Evolutionary conservation across 164 flowering plant genomes (phyloP).

Genomic region (Cinnamomum micranthum): DNA sequence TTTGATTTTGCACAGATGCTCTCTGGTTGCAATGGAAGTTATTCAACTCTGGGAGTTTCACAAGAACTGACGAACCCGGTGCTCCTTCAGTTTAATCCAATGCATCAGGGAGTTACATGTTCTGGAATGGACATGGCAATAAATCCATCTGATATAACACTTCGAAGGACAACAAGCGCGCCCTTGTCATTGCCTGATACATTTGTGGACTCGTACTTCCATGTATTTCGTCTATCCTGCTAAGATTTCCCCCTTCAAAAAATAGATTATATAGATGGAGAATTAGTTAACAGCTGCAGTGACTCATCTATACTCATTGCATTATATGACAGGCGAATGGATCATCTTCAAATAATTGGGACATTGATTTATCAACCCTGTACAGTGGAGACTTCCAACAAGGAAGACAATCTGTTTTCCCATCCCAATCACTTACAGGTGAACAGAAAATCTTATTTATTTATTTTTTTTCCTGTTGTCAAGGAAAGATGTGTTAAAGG

Average conservation of each 20-base stretch:
- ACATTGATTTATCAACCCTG: conserved; percentile 55
- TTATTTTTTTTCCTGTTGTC: not conserved
- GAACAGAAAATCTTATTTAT: not conserved
- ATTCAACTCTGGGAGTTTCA: conserved; percentile 37
- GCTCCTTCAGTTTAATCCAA: conserved; percentile 42
- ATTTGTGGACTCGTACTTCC: conserved; percentile 52
- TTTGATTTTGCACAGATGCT: conserved; percentile 37
- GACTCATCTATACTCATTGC: not conserved
- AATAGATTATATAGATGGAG: not conserved
- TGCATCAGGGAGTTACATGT: conserved; percentile 34
- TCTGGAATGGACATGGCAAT: conserved; percentile 47
- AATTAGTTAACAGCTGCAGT: not conserved
- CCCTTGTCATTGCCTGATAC: conserved; percentile 56
- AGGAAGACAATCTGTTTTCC: conserved; percentile 45
- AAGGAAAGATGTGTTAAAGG: no score
- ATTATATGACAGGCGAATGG: conserved; percentile 41
- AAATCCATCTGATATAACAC: conserved; percentile 42
- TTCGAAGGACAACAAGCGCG: conserved; percentile 53
- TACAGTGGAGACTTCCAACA: conserved; percentile 51
- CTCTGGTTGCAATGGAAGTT: conserved; percentile 35
- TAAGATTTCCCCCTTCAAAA: not conserved
- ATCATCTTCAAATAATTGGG: conserved; percentile 47
- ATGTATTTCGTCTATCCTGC: conserved; percentile 36
- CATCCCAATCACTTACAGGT: conserved; percentile 43
- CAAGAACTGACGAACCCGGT: conserved; percentile 45